phyloP scores from a whole-genome alignment of 1,284 basidiomycete species.

The Ustilago crameri region DNA sequence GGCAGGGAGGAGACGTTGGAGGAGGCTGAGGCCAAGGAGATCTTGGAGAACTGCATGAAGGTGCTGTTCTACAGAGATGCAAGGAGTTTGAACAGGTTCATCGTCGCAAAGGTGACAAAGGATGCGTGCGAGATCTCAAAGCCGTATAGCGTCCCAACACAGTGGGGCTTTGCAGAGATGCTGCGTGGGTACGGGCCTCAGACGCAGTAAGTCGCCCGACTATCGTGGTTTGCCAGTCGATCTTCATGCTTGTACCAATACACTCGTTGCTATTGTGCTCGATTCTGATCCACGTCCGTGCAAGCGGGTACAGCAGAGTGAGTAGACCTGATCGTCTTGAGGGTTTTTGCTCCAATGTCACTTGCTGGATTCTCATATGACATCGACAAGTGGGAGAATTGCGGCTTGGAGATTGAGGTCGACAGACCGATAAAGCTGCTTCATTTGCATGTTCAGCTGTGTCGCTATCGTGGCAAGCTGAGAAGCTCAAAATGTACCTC shows the following conservation, averaged over 20 bases:
- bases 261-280: neutral
- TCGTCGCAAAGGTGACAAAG: constrained; percentile 88
- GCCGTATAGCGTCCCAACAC: constrained; percentile 79
- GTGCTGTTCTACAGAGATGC: constrained; percentile 98
- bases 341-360: too few relatives aligned
- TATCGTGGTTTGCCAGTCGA: neutral
- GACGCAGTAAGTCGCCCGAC: constrained; percentile 52
- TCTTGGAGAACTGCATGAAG: constrained; percentile 88
- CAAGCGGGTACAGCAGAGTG: too few relatives aligned
- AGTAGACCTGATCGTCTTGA: too few relatives aligned
- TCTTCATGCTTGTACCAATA: constrained; percentile 10
- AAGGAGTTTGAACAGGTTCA: constrained; percentile 96
- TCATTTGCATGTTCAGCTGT: too few relatives aligned
- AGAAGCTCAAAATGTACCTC: too few relatives aligned
- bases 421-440: too few relatives aligned
- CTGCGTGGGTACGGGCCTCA: constrained; percentile 76
- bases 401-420: too few relatives aligned
- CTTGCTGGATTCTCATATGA: too few relatives aligned
- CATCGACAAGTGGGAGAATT: too few relatives aligned
- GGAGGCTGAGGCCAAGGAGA: constrained; percentile 81
- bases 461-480: too few relatives aligned
- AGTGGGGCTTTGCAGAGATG: constrained; percentile 92
- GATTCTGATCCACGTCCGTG: too few relatives aligned
- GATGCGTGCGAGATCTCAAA: constrained; percentile 84
- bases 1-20: constrained; percentile 79